Evolutionary conservation across 192 early-diverging fungal species (phyloP).

Genomic region (Podila epicladia): DNA sequence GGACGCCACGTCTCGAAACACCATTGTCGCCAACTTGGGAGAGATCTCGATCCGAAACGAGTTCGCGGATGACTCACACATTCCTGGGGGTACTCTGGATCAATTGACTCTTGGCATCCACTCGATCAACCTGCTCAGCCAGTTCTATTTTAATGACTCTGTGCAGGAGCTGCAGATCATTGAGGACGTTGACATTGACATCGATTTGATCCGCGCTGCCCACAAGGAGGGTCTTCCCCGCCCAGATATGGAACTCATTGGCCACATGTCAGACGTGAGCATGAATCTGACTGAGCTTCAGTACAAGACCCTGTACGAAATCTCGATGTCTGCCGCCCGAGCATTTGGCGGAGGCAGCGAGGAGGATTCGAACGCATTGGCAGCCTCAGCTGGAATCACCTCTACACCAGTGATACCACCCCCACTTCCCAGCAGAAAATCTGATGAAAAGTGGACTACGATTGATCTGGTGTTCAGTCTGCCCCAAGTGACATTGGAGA

Average conservation of each 20-base stretch:
- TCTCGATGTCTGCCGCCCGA: constrained; percentile 62
- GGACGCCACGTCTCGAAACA: constrained; percentile 63
- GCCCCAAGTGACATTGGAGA: constrained; percentile 82
- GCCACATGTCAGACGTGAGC: constrained; percentile 76
- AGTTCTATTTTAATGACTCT: constrained; percentile 50
- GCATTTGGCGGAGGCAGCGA: constrained; percentile 51
- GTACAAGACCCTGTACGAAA: constrained; percentile 82
- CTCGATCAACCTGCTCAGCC: constrained; percentile 66
- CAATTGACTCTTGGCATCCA: constrained; percentile 70
- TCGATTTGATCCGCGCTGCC: constrained; percentile 69
- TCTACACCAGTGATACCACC: constrained; percentile 5
- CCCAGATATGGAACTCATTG: constrained; percentile 71
- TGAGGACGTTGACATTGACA: constrained; percentile 84
- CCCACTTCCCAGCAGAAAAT: constrained; percentile 4
- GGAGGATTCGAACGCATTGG: constrained; percentile 20
- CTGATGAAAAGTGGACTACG: constrained; percentile 38
- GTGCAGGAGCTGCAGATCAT: constrained; percentile 79
- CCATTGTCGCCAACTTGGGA: constrained; percentile 85
- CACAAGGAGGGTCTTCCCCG: constrained; percentile 62
- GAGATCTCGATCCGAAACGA: constrained; percentile 85
- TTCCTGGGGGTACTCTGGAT: constrained; percentile 65
- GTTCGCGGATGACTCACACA: constrained; percentile 65
- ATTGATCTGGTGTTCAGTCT: constrained; percentile 70
- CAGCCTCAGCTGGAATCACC: constrained; percentile 30
- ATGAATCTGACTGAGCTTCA: constrained; percentile 85